phyloP scores from a whole-genome alignment of 164 flowering plant species.

The Umbellularia californica region DNA sequence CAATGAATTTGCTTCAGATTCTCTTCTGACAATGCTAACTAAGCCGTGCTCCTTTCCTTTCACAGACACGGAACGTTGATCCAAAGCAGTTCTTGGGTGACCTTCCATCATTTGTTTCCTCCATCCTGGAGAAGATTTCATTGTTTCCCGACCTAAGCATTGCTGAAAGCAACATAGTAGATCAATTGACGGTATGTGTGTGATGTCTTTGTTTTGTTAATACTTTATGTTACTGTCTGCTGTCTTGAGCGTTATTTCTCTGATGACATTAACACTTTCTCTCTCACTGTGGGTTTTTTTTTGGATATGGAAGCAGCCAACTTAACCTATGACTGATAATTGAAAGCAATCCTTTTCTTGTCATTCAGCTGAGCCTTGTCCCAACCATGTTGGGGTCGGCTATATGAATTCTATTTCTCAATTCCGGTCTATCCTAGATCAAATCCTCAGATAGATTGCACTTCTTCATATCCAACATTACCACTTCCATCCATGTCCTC shows the following conservation, averaged over 20 bases:
- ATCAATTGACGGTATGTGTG: slow-evolving; percentile 77
- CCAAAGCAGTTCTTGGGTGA: slow-evolving; percentile 59
- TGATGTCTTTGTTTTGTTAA: background rate
- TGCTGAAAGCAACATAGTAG: slow-evolving; percentile 31
- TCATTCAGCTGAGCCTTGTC: too few relatives aligned
- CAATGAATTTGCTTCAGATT: background rate
- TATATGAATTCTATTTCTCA: too few relatives aligned
- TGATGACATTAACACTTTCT: background rate
- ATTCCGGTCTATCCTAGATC: too few relatives aligned
- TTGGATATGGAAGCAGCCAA: background rate
- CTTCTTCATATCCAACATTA: too few relatives aligned
- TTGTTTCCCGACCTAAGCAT: slow-evolving; percentile 27
- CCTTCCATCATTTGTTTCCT: slow-evolving; percentile 72
- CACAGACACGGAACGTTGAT: slow-evolving; percentile 82
- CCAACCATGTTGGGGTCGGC: too few relatives aligned
- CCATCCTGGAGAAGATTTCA: slow-evolving; percentile 47
- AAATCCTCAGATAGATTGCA: too few relatives aligned
- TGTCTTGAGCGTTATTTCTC: background rate
- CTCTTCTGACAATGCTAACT: slow-evolving; percentile 1
- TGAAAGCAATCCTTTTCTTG: too few relatives aligned
- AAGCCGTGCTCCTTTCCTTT: slow-evolving; percentile 4
- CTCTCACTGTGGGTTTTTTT: background rate
- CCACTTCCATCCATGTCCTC: too few relatives aligned
- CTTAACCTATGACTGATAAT: too few relatives aligned
- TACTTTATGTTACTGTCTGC: background rate